Percentiles rank a stretch among this genome's conserved stretches.
These are phyloP conservation scores for Calonectria hawksworthii DNA, from an alignment of 2,329 filamentous ascomycete genomes.

Conservation along the genomic window DNA sequence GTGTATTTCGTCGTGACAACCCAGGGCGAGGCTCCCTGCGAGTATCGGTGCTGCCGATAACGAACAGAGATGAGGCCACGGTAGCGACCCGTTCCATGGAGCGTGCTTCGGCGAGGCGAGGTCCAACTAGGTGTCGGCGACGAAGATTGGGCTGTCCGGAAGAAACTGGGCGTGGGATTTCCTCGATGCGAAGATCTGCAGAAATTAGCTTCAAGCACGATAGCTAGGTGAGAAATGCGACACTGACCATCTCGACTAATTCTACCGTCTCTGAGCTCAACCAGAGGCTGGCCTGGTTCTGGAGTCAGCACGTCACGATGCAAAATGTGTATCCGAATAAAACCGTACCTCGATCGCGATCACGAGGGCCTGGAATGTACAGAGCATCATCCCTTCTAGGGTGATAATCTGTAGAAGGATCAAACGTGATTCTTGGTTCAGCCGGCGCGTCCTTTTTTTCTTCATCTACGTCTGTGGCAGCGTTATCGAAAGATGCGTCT, in stretches of 20 bases:
- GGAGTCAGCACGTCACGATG: slow-evolving; percentile 16
- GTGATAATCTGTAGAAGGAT: slow-evolving; percentile 44
- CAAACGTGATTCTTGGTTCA: slow-evolving; percentile 46
- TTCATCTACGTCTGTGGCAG: background rate
- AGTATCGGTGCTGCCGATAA: slow-evolving; percentile 48
- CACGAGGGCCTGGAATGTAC: slow-evolving; percentile 51
- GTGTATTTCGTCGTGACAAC: slow-evolving; percentile 26
- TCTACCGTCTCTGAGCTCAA: slow-evolving; percentile 42
- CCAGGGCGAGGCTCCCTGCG: slow-evolving; percentile 29
- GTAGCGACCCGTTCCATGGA: slow-evolving; percentile 53
- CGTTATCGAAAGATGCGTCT: background rate
- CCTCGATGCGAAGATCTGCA: slow-evolving; percentile 39
- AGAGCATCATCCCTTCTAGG: slow-evolving; percentile 43
- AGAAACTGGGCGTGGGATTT: slow-evolving; percentile 31
- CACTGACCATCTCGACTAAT: slow-evolving; percentile 39
- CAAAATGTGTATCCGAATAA: no score
- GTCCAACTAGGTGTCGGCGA: slow-evolving; percentile 41
- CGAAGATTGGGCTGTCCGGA: slow-evolving; percentile 33
- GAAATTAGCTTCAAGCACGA: background rate
- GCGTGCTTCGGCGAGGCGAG: slow-evolving; percentile 46
- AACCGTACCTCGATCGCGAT: slow-evolving; percentile 46
- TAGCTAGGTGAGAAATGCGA: no score
- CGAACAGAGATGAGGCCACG: slow-evolving; percentile 56
- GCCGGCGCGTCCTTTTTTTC: slow-evolving; percentile 6
- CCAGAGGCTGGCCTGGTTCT: slow-evolving; percentile 41